These are phyloP conservation scores for Brassica nigra DNA, from an alignment of 345 rosid genomes.

Conservation along the genomic window DNA sequence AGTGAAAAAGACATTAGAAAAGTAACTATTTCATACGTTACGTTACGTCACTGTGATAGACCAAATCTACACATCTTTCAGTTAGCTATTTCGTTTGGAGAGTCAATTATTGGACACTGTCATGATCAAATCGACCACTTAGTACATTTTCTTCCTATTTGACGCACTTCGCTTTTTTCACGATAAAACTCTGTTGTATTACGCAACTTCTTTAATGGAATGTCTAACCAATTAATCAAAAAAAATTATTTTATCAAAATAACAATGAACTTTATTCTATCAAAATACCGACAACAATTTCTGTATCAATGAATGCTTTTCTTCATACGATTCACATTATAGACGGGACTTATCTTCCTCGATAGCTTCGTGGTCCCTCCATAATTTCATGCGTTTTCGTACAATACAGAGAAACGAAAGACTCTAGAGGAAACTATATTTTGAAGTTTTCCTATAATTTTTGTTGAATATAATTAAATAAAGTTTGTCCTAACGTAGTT, in stretches of 20 bases:
- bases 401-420: conserved; percentile 17
- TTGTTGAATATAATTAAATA: not conserved
- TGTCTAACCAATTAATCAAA: not conserved
- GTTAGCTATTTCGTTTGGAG: conserved; percentile 6
- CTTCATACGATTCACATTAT: not conserved
- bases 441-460: not conserved
- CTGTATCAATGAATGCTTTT: conserved; percentile 4
- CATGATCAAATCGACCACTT: conserved; percentile 30
- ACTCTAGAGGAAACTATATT: not conserved
- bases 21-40: not conserved
- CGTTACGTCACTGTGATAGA: conserved; percentile 28
- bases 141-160: conserved; percentile 5
- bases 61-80: conserved; percentile 20
- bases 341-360: conserved; percentile 32
- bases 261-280: not conserved
- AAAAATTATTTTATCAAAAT: not conserved
- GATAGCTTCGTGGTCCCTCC: conserved; percentile 33
- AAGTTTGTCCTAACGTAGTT: not conserved
- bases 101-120: conserved; percentile 33
- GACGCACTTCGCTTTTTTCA: conserved; percentile 6
- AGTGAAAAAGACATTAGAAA: conserved; percentile 21
- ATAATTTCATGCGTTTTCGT: conserved; percentile 32
- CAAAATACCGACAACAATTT: conserved; percentile 11
- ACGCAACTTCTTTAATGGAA: conserved; percentile 32
- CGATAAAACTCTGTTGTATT: conserved; percentile 8